Conservation (phyloP, 352 stramenopile species). For the Phytophthora quininea region DNA sequence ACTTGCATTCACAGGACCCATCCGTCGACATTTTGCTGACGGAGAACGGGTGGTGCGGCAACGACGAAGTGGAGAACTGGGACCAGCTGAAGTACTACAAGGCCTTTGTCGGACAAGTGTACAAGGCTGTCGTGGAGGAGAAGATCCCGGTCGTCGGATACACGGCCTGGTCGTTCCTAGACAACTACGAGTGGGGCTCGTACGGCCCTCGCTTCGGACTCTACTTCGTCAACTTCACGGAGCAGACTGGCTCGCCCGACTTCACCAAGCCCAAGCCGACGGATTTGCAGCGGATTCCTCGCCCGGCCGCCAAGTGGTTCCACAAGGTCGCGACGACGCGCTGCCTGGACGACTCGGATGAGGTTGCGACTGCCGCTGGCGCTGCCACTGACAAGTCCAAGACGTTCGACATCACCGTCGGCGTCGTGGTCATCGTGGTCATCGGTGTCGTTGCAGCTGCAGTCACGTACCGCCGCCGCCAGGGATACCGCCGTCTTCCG, state of each 20-base stretch:
- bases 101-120: slow-evolving; percentile 51
- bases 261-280: slow-evolving; percentile 6
- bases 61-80: slow-evolving; percentile 49
- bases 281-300: slow-evolving; percentile 37
- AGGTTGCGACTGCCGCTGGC: slow-evolving; percentile 5
- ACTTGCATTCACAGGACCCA: slow-evolving; percentile 50
- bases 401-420: slow-evolving; percentile 16
- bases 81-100: slow-evolving; percentile 50
- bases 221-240: slow-evolving; percentile 36
- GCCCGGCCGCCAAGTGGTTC: slow-evolving; percentile 43
- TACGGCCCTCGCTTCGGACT: slow-evolving; percentile 41
- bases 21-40: slow-evolving; percentile 52
- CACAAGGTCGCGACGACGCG: slow-evolving; percentile 14
- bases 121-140: slow-evolving; percentile 42
- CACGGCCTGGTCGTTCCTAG: slow-evolving; percentile 29
- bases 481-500: slow-evolving; percentile 16
- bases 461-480: slow-evolving; percentile 21
- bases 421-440: slow-evolving; percentile 8
- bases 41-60: slow-evolving; percentile 66
- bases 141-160: slow-evolving; percentile 32
- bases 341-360: slow-evolving; percentile 16
- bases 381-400: slow-evolving; percentile 2
- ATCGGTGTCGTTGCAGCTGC: slow-evolving; percentile 10
- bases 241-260: slow-evolving; percentile 12
- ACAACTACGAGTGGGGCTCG: slow-evolving; percentile 39